Conservation (phyloP, 495 filamentous ascomycete genomes). For the Tricharina praecox region DNA sequence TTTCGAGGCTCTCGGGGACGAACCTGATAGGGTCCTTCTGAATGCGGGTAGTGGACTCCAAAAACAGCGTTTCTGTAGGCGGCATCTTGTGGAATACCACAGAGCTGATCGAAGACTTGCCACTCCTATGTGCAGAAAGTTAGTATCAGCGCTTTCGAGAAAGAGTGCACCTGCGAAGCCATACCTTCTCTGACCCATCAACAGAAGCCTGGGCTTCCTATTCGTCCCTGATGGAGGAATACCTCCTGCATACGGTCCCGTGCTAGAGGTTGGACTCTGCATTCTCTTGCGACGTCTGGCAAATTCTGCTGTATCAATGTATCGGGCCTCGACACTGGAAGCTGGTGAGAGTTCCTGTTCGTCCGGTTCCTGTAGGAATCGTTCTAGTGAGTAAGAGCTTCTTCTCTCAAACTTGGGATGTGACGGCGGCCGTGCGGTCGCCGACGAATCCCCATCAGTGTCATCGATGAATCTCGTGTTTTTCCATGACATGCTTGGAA, state of each 20-base stretch:
- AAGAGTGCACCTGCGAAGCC: constrained; percentile 8
- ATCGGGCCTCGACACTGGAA: background rate
- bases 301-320: constrained; percentile 1
- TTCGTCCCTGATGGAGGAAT: constrained; percentile 25
- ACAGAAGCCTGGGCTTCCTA: constrained; percentile 61
- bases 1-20: constrained; percentile 20
- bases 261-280: constrained; percentile 14
- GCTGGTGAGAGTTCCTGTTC: constrained; percentile 4
- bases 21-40: constrained; percentile 86
- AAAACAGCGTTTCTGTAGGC: constrained; percentile 80
- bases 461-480: background rate
- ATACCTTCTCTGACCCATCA: constrained; percentile 93
- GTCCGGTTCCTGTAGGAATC: constrained; percentile 26
- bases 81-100: constrained; percentile 97
- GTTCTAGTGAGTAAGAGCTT: constrained; percentile 26
- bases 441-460: background rate
- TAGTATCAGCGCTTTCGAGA: constrained; percentile 13
- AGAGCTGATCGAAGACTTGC: constrained; percentile 92
- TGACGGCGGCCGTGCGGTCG: background rate
- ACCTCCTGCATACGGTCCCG: constrained; percentile 10
- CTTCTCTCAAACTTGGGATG: constrained; percentile 7
- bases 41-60: constrained; percentile 83
- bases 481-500: background rate
- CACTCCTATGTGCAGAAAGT: constrained; percentile 46
- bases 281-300: constrained; percentile 3